Evolutionary conservation across 2,329 filamentous ascomycete genomes (phyloP), one percentile per base, ranked within the genome.

Genomic region (Hypoxylon sp.): DNA sequence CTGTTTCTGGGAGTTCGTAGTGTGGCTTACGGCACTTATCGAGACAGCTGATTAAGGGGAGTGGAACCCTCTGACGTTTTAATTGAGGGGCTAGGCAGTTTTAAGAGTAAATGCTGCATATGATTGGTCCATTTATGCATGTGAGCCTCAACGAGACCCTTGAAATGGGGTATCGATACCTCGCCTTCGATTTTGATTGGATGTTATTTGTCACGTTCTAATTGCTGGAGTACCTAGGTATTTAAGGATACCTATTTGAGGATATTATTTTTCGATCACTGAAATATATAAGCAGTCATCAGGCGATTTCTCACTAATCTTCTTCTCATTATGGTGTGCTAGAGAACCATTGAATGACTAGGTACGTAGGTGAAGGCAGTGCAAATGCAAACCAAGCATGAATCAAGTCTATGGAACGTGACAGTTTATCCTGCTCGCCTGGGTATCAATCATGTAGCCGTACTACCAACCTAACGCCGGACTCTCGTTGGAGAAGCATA

Each of bases 61-160:
- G 51, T 61, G 61, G 57, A 54, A 13, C 39, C 42, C 26, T 67
- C 59, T 70, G 63, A 67, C 63, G 63, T 66, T 59, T 59, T 42
- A 19, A 46, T 26, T 17, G 59, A 35, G 60, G 54, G n/a, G 39
- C 44, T 59, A 62, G 37, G 33, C 59, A 14, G 42, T 22, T 63
- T 55, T 54, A 11, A 53, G 33, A 31, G 13, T 8, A 4, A 50
- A 22, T 11, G 11, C 44, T 26, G 24, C 33, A n/a, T 53, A 13
- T 61, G 26, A 67, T 69, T 69, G 67, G 67, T n/a, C 14, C 29
- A 58, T 19, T 19, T 13, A 39, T 50, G 37, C 54, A 24, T 47
- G 33, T 59, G 53, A 63, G 35, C 55, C 37, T 24, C 24, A 37
- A 37, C 13, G 52, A 5, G 60, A 53, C 50, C 66, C 66, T 35